phyloP scores from a whole-genome alignment of 352 stramenopile genomes.

The Lagenidium giganteum region DNA sequence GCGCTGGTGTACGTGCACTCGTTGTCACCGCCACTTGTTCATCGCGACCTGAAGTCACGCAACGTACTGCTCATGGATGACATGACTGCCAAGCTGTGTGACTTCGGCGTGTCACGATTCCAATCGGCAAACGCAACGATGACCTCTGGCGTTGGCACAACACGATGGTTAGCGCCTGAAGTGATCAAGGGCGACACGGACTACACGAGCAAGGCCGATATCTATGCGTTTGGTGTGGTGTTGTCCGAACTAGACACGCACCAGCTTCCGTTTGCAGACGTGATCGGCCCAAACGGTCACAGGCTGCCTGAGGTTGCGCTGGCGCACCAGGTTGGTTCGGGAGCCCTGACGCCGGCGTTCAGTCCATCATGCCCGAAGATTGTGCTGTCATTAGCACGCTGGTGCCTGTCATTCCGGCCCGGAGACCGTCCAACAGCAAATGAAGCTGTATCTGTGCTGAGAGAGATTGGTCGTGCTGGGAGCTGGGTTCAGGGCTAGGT shows the following conservation, averaged over 20 bases:
- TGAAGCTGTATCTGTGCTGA: background rate
- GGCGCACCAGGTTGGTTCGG: slow-evolving; percentile 5
- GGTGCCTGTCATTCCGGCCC: slow-evolving; percentile 2
- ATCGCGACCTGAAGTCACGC: slow-evolving; percentile 5
- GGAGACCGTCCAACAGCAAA: slow-evolving; percentile 2
- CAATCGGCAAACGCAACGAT: background rate
- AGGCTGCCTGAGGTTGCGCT: slow-evolving; percentile 4
- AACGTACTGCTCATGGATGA: slow-evolving; percentile 4
- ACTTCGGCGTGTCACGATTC: background rate
- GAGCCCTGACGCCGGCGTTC: slow-evolving; percentile 4
- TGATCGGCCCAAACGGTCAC: background rate
- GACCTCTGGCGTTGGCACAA: background rate
- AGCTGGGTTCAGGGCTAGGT: too few relatives aligned
- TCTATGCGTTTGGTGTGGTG: background rate
- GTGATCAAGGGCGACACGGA: background rate
- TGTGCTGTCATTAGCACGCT: background rate
- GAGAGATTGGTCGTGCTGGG: too few relatives aligned
- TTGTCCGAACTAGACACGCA: slow-evolving; percentile 15
- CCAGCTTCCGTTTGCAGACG: slow-evolving; percentile 7
- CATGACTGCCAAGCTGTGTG: slow-evolving; percentile 5
- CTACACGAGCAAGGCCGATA: background rate
- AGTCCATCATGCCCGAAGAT: background rate
- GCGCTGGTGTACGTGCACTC: slow-evolving; percentile 13
- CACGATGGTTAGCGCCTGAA: background rate
- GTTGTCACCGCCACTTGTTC: slow-evolving; percentile 4